Evolutionary conservation across 2,329 filamentous ascomycete species (phyloP).

Genomic region (Lecanicillium sp.): DNA sequence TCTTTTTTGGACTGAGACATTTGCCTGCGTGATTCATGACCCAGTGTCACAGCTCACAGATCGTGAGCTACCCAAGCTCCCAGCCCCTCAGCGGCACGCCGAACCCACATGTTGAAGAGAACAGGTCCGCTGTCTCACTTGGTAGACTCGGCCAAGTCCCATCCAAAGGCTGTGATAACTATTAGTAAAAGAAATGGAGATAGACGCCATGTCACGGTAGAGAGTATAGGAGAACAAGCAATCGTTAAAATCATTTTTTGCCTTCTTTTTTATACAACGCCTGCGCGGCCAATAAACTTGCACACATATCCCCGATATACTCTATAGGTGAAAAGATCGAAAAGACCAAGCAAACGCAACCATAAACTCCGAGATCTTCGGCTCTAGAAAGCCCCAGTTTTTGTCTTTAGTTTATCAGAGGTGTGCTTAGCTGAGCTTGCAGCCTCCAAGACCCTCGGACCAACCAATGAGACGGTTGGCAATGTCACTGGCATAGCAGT

Average conservation of each 20-base stretch:
- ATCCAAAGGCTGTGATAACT: neutral
- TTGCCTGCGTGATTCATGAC: neutral
- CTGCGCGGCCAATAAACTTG: neutral
- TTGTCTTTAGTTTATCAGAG: neutral
- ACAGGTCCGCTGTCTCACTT: neutral
- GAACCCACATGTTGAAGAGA: neutral
- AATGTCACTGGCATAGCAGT: conserved; percentile 46
- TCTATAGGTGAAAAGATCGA: conserved; percentile 1
- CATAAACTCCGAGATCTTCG: conserved; percentile 1
- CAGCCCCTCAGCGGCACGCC: neutral
- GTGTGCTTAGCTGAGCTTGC: neutral
- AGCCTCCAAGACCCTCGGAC: conserved; percentile 2
- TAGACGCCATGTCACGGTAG: too few relatives aligned
- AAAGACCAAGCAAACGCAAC: neutral
- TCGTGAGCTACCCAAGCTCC: neutral
- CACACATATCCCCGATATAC: neutral
- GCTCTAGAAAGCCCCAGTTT: too few relatives aligned
- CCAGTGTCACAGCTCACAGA: neutral
- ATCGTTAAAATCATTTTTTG: neutral
- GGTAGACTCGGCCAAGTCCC: neutral
- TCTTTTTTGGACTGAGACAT: neutral
- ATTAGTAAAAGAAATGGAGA: neutral
- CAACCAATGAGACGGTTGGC: conserved; percentile 23
- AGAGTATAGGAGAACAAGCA: neutral
- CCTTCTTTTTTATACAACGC: conserved; percentile 1